phyloP scores from a whole-genome alignment of 768 basidiomycete species.

The Tephrocybe sp. region DNA sequence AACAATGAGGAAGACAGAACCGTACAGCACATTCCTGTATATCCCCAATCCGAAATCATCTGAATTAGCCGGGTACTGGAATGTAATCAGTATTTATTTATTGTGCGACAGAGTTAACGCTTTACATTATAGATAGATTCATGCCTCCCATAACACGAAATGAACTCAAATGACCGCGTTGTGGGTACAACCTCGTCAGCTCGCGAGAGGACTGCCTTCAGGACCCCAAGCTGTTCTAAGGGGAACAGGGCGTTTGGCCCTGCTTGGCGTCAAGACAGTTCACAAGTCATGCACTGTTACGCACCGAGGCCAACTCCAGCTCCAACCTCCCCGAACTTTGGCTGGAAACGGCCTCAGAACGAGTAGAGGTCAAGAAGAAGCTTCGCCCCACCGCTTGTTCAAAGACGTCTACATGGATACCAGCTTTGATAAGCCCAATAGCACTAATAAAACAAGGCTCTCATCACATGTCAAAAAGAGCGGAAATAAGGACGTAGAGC shows the following conservation, averaged over 20 bases:
- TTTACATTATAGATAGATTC: slow-evolving; percentile 46
- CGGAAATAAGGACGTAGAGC: slow-evolving; percentile 1
- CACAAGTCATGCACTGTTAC: background rate
- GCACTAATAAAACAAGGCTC: slow-evolving; percentile 29
- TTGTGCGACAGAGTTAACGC: background rate
- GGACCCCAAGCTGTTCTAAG: slow-evolving; percentile 41
- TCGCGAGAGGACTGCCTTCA: slow-evolving; percentile 39
- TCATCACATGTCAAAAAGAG: background rate
- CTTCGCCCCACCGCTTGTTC: slow-evolving; percentile 46
- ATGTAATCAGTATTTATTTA: background rate
- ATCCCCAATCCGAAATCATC: slow-evolving; percentile 43
- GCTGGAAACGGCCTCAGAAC: slow-evolving; percentile 23
- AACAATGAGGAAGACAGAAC: slow-evolving; percentile 4
- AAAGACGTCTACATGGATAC: slow-evolving; percentile 48
- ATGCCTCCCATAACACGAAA: slow-evolving; percentile 42
- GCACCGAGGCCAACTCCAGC: slow-evolving; percentile 53
- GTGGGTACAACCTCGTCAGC: slow-evolving; percentile 32
- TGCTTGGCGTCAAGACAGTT: slow-evolving; percentile 15
- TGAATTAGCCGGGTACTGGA: slow-evolving; percentile 30
- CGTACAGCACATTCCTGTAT: slow-evolving; percentile 29
- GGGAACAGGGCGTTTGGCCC: slow-evolving; percentile 52
- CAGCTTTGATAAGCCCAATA: slow-evolving; percentile 38
- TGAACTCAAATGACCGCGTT: slow-evolving; percentile 35
- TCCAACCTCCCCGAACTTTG: slow-evolving; percentile 51
- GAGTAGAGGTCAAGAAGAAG: background rate